These are phyloP conservation scores for Fragaria iinumae DNA, from an alignment of 306 rosid species.

Conservation along the genomic window DNA sequence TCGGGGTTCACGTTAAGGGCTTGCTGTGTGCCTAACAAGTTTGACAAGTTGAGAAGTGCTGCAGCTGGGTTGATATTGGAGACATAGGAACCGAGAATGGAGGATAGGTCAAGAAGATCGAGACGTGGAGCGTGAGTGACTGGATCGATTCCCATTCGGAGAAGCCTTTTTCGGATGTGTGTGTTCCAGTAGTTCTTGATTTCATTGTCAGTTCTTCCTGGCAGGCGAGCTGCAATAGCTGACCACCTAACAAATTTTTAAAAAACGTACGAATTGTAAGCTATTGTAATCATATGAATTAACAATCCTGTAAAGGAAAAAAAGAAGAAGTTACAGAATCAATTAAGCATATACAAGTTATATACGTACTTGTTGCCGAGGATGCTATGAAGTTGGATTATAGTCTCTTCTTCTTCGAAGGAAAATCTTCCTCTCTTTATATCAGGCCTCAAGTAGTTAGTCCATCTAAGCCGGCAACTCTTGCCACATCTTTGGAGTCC, in stretches of 20 bases:
- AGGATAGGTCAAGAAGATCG: constrained; percentile 72
- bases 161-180: constrained; percentile 73
- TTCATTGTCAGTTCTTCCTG: constrained; percentile 92
- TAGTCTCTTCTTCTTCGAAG: constrained; percentile 91
- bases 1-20: constrained; percentile 55
- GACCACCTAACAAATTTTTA: constrained; percentile 63
- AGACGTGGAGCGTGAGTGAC: constrained; percentile 91
- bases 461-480: constrained; percentile 97
- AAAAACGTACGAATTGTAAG: neutral
- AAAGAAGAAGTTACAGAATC: no score
- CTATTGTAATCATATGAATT: neutral
- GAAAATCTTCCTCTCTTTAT: constrained; percentile 93
- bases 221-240: constrained; percentile 78
- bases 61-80: constrained; percentile 32
- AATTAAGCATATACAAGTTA: neutral
- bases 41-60: constrained; percentile 54
- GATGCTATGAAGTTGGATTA: constrained; percentile 79
- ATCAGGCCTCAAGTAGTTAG: constrained; percentile 88
- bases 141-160: constrained; percentile 77
- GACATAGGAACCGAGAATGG: constrained; percentile 50
- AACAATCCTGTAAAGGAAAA: neutral
- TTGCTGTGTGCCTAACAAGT: constrained; percentile 49
- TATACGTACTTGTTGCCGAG: constrained; percentile 81
- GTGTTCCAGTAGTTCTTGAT: constrained; percentile 97
- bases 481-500: constrained; percentile 90